Percentiles rank a stretch among this genome's conserved stretches.
phyloP scores from a whole-genome alignment of 73 alveolate species.

The Blepharisma stoltei region DNA sequence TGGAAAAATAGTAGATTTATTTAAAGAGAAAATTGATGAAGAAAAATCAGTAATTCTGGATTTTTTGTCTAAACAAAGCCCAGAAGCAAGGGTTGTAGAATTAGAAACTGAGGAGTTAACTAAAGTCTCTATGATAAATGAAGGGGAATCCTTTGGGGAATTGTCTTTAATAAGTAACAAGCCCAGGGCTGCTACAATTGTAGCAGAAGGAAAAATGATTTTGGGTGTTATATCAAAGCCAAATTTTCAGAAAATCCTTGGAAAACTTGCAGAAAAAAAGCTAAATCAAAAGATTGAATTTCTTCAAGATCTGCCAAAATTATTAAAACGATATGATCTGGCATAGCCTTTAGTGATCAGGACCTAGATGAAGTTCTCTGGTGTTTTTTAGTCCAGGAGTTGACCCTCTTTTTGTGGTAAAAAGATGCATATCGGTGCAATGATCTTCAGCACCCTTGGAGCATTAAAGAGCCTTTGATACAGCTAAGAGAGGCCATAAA shows the following conservation, averaged over 20 bases:
- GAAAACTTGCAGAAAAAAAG: conserved; percentile 5
- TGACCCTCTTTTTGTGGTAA: conserved; percentile 38
- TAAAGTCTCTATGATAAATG: conserved; percentile 1
- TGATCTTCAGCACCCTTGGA: conserved; percentile 34
- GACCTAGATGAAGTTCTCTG: conserved; percentile 34
- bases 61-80: neutral
- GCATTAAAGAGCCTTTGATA: too few relatives aligned
- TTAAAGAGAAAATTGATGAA: too few relatives aligned
- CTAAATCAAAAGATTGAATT: conserved; percentile 17
- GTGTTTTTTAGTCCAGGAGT: conserved; percentile 50
- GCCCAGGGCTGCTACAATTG: conserved; percentile 58
- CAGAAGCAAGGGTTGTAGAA: neutral
- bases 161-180: conserved; percentile 54
- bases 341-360: too few relatives aligned
- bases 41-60: neutral
- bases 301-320: conserved; percentile 24
- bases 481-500: too few relatives aligned
- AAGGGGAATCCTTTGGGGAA: conserved; percentile 63
- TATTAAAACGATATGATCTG: too few relatives aligned
- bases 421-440: conserved; percentile 32
- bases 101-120: neutral
- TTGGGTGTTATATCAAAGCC: conserved; percentile 39
- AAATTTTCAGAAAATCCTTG: conserved; percentile 43
- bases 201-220: conserved; percentile 38
- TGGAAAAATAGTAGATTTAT: too few relatives aligned